Evolutionary conservation across 2,329 filamentous ascomycete genomes (phyloP), one percentile per base, ranked within the genome.

Genomic region (Claviceps quebecensis): DNA sequence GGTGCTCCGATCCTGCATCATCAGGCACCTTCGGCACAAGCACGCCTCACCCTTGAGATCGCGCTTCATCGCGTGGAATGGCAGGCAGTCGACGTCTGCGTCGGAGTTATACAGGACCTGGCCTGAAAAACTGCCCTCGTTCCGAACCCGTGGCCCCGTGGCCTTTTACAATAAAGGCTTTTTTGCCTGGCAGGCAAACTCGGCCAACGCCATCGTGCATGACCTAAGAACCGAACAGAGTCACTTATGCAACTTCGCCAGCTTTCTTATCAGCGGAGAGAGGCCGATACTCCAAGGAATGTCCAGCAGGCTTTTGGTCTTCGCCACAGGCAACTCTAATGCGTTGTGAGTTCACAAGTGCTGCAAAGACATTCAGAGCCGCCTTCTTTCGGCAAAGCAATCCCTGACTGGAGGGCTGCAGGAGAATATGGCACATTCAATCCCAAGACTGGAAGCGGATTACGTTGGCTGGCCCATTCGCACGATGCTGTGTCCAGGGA

Each of bases 131-230:
- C n/a, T 29, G 26, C 26, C 26, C 8, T 9, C 14, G 38, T 19
- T n/a, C 38, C 38, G 6, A 19, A 4, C 6, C 55, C 0, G 3
- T 47, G 5, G 53, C 59, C 1, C 16, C 38, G 16, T 6, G 3
- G 14, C 16, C 16, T 50, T 56, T 13, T 65, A 64, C n/a, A 52
- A 55, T 6, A 50, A 56, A 7, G 55, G 56, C 5, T 58, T 61
- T 48, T 43, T 66, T 11, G 61, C 56, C 0, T 66, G 63, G 63
- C 58, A 64, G 41, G 55, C 58, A 13, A 45, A 14, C 38, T 50
- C 37, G 41, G 52, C 4, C 34, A 55, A 19, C 39, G 54, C 61
- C 3, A 54, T 64, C 4, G 37, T 66, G 2, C 61, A 63, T 17
- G 55, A 65, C 29, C 40, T 65, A 2, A 34, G 45, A 4, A 56